Base-by-base conservation (phyloP, 495 filamentous ascomycete genomes). In the Aspergillus avenaceus region DNA sequence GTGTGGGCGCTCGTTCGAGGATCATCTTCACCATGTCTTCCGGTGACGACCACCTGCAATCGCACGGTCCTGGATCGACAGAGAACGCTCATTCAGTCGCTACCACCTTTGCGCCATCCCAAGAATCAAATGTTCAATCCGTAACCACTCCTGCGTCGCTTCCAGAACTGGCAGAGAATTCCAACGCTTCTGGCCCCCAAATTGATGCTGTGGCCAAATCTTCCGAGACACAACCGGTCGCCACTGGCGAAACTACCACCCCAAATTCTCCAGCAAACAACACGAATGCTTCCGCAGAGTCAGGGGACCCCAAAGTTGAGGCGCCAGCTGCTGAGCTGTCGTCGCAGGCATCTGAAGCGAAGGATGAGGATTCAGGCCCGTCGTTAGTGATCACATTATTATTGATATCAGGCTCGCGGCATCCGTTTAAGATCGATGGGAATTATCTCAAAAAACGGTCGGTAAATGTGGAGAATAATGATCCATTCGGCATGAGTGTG, bases 401-500 rank as follows among this genome's bases (percentile, higher is more conserved):
- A 8, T 79, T 95, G 37, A 87, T 84, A 0, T 90, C 82, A 14
- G 89, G 90, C 11, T 85, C 88, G 24, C 78, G 90, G 43, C 89
- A 96, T 67, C 88, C 90, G 3, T 93, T 89, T 65, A 87, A 84
- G 47, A 86, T 96, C 54, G 88, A 93, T 69, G 85, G 85, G 47
- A 90, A 85, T 53, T 96, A 96, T 56, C 70, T 96, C 43, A 71
- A 78, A 38, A 91, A 90, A 65, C 81, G 86, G 18, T 85, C 85
- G 45, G 84, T 95, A 13, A 80, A 75, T 26, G 81, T 91, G 0
- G 84, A 88, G 29, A 85, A 82, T 22, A 75, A 84, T 59, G 90
- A 96, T 62, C 91, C 91, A 2, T 88, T 88, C 60, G 84, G 84
- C 60, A 89, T 96, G 68, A 93, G 86, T 58, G 83, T 95, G 12